phyloP scores from a whole-genome alignment of 1,284 basidiomycete species.

The Leccinum variabile region DNA sequence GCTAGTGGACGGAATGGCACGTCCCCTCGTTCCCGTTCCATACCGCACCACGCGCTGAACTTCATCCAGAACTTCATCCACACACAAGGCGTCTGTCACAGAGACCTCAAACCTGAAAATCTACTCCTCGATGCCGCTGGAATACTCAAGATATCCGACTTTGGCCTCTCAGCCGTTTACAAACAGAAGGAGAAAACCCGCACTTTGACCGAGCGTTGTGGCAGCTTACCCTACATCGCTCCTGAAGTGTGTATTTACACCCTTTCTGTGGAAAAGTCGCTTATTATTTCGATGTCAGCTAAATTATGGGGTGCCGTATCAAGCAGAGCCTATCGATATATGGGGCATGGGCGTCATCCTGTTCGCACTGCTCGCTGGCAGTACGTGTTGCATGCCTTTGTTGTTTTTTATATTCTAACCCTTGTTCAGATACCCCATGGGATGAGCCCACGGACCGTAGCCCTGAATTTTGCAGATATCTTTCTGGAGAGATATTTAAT shows the following conservation, averaged over 20 bases:
- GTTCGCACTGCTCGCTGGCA: slow-evolving; percentile 89
- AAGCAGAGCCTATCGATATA: slow-evolving; percentile 91
- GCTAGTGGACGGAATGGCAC: slow-evolving; percentile 77
- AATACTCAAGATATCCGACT: slow-evolving; percentile 90
- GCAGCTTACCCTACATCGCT: slow-evolving; percentile 93
- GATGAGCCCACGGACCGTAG: slow-evolving; percentile 86
- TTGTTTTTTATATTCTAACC: background rate
- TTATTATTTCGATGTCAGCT: slow-evolving; percentile 41
- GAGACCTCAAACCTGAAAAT: slow-evolving; percentile 97
- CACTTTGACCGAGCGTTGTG: slow-evolving; percentile 78
- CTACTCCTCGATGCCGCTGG: slow-evolving; percentile 80
- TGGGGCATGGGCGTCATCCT: slow-evolving; percentile 98
- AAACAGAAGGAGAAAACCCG: slow-evolving; percentile 82
- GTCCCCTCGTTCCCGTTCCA: slow-evolving; percentile 20
- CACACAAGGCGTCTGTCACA: slow-evolving; percentile 87
- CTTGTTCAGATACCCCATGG: slow-evolving; percentile 87
- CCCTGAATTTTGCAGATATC: slow-evolving; percentile 78
- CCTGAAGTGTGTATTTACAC: slow-evolving; percentile 69
- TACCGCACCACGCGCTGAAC: slow-evolving; percentile 5
- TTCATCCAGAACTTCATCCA: slow-evolving; percentile 77
- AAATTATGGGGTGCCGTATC: slow-evolving; percentile 60
- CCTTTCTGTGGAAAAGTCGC: background rate
- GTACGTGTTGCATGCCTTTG: slow-evolving; percentile 50
- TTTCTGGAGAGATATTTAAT: slow-evolving; percentile 73
- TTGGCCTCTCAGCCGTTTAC: slow-evolving; percentile 92